A percentile compares a stretch with the other conserved stretches of the same genome.
phyloP scores from a whole-genome alignment of 2,329 filamentous ascomycete species.

The Claviceps monticola region DNA sequence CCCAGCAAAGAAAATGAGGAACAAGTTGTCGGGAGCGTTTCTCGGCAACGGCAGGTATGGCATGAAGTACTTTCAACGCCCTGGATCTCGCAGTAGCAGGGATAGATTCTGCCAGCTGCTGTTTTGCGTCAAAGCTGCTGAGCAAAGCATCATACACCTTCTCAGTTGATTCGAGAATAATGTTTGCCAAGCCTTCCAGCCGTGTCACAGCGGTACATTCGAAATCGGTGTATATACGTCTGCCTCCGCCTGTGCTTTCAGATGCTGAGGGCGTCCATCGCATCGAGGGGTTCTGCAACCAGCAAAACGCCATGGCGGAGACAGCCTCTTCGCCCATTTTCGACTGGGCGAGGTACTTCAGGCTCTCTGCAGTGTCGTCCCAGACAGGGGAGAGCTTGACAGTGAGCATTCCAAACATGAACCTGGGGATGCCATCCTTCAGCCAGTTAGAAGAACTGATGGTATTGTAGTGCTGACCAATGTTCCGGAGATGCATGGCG shows the following conservation, averaged over 20 bases:
- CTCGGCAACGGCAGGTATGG: conserved; percentile 65
- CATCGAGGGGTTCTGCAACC: conserved; percentile 50
- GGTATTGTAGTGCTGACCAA: conserved; percentile 50
- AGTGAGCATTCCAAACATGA: conserved; percentile 80
- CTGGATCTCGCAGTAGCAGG: conserved; percentile 53
- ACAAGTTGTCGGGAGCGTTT: conserved; percentile 74
- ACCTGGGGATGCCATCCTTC: conserved; percentile 59
- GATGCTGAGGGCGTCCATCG: conserved; percentile 33
- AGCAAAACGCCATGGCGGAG: conserved; percentile 59
- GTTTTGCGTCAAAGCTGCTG: conserved; percentile 48
- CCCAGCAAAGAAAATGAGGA: conserved; percentile 75
- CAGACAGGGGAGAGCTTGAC: conserved; percentile 74
- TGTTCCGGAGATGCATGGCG: conserved; percentile 73
- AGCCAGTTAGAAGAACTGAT: conserved; percentile 50
- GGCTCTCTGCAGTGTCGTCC: conserved; percentile 65
- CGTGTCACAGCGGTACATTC: conserved; percentile 65
- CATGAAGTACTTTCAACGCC: conserved; percentile 64
- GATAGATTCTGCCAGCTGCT: conserved; percentile 36
- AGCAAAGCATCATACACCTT: conserved; percentile 45
- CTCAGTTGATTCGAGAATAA: conserved; percentile 37
- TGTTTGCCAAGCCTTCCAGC: conserved; percentile 37
- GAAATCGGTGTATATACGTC: conserved; percentile 52
- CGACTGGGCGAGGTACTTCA: conserved; percentile 60
- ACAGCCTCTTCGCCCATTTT: conserved; percentile 61
- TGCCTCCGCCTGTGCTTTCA: conserved; percentile 20